These are phyloP conservation scores for Yamadazyma laniorum DNA, from an alignment of 805 yeast genomes.

Conservation along the genomic window DNA sequence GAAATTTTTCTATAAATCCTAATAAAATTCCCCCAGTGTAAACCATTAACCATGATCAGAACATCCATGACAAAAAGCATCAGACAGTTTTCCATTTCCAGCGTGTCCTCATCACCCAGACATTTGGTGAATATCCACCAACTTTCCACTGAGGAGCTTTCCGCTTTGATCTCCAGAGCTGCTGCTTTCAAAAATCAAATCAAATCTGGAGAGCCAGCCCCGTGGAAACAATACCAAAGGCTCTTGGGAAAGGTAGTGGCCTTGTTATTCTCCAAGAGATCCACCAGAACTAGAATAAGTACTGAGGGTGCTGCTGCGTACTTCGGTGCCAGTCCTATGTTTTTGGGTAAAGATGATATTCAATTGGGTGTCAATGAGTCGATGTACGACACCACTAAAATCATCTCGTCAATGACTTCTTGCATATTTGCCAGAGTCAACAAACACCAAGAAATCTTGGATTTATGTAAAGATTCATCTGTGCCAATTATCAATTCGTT, in stretches of 20 bases:
- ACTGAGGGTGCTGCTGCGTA: conserved; percentile 91
- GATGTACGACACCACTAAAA: conserved; percentile 81
- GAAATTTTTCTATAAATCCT: conserved; percentile 2
- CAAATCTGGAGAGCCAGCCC: conserved; percentile 47
- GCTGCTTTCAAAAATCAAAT: conserved; percentile 60
- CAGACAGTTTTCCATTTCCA: conserved; percentile 7
- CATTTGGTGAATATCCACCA: conserved; percentile 84
- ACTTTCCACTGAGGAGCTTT: conserved; percentile 68
- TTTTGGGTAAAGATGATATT: conserved; percentile 92
- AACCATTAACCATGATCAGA: conserved; percentile 8
- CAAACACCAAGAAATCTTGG: conserved; percentile 75
- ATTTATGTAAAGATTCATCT: conserved; percentile 70
- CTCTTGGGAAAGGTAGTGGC: conserved; percentile 81
- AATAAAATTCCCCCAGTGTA: not conserved
- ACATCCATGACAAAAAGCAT: conserved; percentile 7
- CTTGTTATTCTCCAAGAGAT: conserved; percentile 82
- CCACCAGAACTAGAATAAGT: conserved; percentile 92
- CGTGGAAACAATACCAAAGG: conserved; percentile 44
- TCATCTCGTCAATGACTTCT: conserved; percentile 94
- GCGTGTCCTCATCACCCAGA: conserved; percentile 38
- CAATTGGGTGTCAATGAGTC: conserved; percentile 96
- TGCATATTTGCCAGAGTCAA: conserved; percentile 96
- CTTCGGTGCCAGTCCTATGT: conserved; percentile 96
- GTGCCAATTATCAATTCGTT: conserved; percentile 94
- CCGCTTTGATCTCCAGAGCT: conserved; percentile 71